Base-by-base conservation (phyloP, 1,284 basidiomycete species). In the Cutaneotrichosporon arboriforme region DNA sequence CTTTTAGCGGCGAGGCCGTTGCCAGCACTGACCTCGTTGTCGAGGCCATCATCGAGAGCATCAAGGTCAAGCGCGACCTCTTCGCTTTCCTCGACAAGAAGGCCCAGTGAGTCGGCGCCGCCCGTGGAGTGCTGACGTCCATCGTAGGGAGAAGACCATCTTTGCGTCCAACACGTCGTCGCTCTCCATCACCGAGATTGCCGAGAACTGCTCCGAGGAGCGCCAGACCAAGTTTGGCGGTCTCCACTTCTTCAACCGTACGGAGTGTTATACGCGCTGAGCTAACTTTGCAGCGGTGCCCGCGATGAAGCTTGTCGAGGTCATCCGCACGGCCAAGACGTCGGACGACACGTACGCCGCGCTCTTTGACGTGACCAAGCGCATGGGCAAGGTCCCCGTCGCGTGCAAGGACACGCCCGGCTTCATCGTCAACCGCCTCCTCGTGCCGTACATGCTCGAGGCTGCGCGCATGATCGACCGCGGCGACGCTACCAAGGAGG, bases 261-360 rank as follows among this genome's bases (percentile, higher is more conserved):
- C 58, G 68, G 14, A 15, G 4, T 46, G 31, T 20, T 15, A 9
- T 26, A 21, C 22, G 34, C 45, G 18, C 46, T 48, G n/a, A 48
- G 21, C 23, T 10, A n/a, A n/a, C n/a, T n/a, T n/a, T n/a, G n/a
- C 48, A 67, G 65, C 70, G 42, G 72, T 74, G 14, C 74, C 72
- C 36, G 78, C 79, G 57, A 82, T 82, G 81, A 81, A 81, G 68
- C 75, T 79, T 35, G 79, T 82, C 46, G 81, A 82, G 70, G 74
- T 82, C 54, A 77, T 82, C 52, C 72, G 75, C 42, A 80, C 79
- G 20, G 57, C 66, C 33, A 58, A 78, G 51, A 82, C 80, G 15
- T 74, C 69, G 20, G 71, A 77, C n/a, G 74, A 72, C 47, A 78
- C 79, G 0, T 76, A 72, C 51, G 63, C 77, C 23, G 67, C 78